Conservation (phyloP, 2,329 filamentous ascomycete genomes). For the Fusarium sp. region DNA sequence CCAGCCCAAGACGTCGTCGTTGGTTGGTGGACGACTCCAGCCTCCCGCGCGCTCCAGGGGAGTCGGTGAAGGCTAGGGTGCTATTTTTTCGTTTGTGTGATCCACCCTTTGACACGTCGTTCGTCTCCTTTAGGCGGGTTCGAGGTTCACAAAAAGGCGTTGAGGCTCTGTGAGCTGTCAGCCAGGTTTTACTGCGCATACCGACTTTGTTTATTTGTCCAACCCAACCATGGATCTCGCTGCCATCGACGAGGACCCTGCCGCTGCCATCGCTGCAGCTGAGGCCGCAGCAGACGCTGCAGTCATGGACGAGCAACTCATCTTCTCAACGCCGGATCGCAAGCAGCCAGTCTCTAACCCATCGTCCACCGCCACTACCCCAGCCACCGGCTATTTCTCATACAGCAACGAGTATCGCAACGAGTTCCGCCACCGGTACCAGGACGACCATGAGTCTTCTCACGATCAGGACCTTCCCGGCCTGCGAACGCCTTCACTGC, state of each 20-base stretch:
- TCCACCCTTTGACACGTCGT: slow-evolving; percentile 41
- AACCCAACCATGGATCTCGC: slow-evolving; percentile 44
- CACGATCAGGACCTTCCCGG: slow-evolving; percentile 42
- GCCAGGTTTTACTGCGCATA: slow-evolving; percentile 24
- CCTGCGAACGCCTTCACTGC: slow-evolving; percentile 49
- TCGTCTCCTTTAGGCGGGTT: slow-evolving; percentile 40
- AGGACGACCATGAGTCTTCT: slow-evolving; percentile 44
- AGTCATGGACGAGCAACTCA: slow-evolving; percentile 41
- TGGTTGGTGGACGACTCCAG: slow-evolving; percentile 38
- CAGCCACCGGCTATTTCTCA: slow-evolving; percentile 45
- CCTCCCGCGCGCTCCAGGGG: slow-evolving; percentile 33
- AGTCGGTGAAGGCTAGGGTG: slow-evolving; percentile 45
- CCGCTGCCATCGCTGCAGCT: slow-evolving; percentile 45
- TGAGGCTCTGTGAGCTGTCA: slow-evolving; percentile 43
- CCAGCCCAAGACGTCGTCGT: slow-evolving; percentile 8
- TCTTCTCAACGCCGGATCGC: slow-evolving; percentile 48
- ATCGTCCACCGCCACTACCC: slow-evolving; percentile 39
- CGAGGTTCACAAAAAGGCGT: slow-evolving; percentile 42
- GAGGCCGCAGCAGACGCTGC: slow-evolving; percentile 41
- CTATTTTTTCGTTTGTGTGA: slow-evolving; percentile 24
- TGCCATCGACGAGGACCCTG: slow-evolving; percentile 48
- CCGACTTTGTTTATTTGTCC: slow-evolving; percentile 28
- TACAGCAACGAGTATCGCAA: slow-evolving; percentile 43
- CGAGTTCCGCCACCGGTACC: slow-evolving; percentile 46
- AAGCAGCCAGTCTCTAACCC: slow-evolving; percentile 37